phyloP scores from a whole-genome alignment of 805 yeast species.

The Wickerhamiella nectarea region DNA sequence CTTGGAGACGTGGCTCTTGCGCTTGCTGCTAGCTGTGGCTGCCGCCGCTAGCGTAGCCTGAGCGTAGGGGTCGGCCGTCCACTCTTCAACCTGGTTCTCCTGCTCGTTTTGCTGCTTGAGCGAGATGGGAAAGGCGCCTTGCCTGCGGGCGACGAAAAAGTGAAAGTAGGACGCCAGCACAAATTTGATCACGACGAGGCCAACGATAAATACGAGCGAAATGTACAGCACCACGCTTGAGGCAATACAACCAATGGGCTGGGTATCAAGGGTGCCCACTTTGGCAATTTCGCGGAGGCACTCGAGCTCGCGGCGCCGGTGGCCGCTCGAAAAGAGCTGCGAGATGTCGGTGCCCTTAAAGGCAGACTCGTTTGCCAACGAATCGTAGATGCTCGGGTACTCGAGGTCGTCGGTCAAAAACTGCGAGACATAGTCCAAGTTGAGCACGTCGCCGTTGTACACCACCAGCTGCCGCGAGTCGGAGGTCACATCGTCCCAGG shows the following conservation, averaged over 20 bases:
- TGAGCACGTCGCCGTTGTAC: conserved; percentile 79
- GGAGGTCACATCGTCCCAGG: conserved; percentile 76
- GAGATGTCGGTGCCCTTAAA: conserved; percentile 76
- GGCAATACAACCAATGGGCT: conserved; percentile 87
- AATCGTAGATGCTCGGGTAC: conserved; percentile 61
- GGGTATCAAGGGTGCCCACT: conserved; percentile 81
- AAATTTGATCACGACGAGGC: conserved; percentile 67
- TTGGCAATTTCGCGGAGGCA: conserved; percentile 76
- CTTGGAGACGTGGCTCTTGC: conserved; percentile 15
- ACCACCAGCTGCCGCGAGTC: conserved; percentile 67
- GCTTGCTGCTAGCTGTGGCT: conserved; percentile 31
- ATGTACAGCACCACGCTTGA: conserved; percentile 69
- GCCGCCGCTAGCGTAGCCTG: conserved; percentile 20
- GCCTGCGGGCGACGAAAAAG: conserved; percentile 65
- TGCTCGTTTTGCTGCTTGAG: conserved; percentile 47
- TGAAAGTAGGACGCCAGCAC: conserved; percentile 77
- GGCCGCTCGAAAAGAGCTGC: conserved; percentile 48
- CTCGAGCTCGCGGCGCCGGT: conserved; percentile 58
- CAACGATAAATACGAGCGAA: conserved; percentile 71
- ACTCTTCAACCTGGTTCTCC: conserved; percentile 58
- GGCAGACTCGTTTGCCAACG: conserved; percentile 38
- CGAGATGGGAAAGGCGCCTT: conserved; percentile 61
- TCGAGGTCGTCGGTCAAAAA: conserved; percentile 51
- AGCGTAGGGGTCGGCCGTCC: conserved; percentile 56
- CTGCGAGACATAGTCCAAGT: conserved; percentile 65